Evolutionary conservation across 768 basidiomycete genomes (phyloP), one percentile per base, ranked within the genome.

Genomic region (Boletus speciosus): DNA sequence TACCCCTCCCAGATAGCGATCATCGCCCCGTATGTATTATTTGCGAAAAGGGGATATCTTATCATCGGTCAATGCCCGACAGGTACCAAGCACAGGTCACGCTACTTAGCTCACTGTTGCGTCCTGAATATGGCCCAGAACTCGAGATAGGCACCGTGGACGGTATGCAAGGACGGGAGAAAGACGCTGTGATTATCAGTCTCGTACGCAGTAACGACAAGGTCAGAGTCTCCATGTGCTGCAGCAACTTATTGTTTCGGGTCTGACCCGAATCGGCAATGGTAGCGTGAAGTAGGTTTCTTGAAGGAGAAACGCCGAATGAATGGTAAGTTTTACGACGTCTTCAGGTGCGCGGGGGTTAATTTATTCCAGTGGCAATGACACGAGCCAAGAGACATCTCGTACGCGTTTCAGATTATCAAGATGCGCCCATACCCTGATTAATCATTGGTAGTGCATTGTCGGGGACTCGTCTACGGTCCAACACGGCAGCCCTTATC

Each of bases 101-200:
- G 3, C 78, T 94, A 1, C 76, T 98, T 37, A 82, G 90, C 0
- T 84, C 87, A 0, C 73, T 93, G 40, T 74, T 99, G 19, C 83
- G 88, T 23, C 84, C 87, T 0, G 66, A 74, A n/a, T 79, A 89
- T 61, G 88, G 88, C 0, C 68, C 76, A 0, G 74, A 74, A 25
- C 78, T 98, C 1, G 94, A 98, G 61, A 92, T 97, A 41, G 97
- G 95, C 1, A 92, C 89, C 0, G 94, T 98, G 1, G 97, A 98
- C 65, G 93, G 94, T 0, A 90, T 98, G 86, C 97, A 99, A 74
- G 96, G 96, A 0, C 82, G 97, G 46, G 96, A 99, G 69, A 93
- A 93, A 61, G 93, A 98, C 50, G 93, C 93, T 0, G 83, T 98
- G 37, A 82, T 98, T 23, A 90, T 99, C 49, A 91, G 84, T 60